phyloP scores from a whole-genome alignment of 345 rosid genomes.

The Acer campestre region DNA sequence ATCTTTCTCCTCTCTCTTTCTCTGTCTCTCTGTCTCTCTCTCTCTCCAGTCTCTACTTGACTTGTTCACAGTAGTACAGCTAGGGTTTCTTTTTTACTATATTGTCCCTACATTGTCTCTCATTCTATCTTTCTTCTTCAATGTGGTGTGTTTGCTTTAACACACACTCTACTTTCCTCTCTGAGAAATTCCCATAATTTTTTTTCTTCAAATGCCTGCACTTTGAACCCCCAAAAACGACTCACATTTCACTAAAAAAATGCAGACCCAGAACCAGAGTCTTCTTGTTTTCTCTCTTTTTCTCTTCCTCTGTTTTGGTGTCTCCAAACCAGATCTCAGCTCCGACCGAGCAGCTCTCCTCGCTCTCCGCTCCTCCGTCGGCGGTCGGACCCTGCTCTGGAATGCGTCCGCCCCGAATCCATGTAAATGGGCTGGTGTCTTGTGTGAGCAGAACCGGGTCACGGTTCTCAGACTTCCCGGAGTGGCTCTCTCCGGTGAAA shows the following conservation, averaged over 20 bases:
- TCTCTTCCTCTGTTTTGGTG: background rate
- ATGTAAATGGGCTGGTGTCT: slow-evolving; percentile 85
- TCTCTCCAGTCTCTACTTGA: background rate
- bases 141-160: too few relatives aligned
- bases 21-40: background rate
- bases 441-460: slow-evolving; percentile 64
- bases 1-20: background rate
- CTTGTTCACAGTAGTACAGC: background rate
- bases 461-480: slow-evolving; percentile 85
- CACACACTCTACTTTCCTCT: background rate
- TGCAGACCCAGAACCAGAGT: background rate
- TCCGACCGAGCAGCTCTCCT: slow-evolving; percentile 83
- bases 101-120: slow-evolving; percentile 3
- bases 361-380: slow-evolving; percentile 71
- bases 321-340: slow-evolving; percentile 59
- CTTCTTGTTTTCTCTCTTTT: background rate
- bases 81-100: slow-evolving; percentile 2
- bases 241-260: background rate
- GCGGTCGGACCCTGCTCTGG: slow-evolving; percentile 89
- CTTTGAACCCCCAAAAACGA: background rate
- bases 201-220: background rate
- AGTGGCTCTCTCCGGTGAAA: slow-evolving; percentile 64
- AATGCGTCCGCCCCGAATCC: slow-evolving; percentile 48
- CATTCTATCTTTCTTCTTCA: background rate
- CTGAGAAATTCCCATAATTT: background rate